These are phyloP conservation scores for Elymus sibiricus DNA, from an alignment of 176 grass and related monocot species.

Conservation along the genomic window DNA sequence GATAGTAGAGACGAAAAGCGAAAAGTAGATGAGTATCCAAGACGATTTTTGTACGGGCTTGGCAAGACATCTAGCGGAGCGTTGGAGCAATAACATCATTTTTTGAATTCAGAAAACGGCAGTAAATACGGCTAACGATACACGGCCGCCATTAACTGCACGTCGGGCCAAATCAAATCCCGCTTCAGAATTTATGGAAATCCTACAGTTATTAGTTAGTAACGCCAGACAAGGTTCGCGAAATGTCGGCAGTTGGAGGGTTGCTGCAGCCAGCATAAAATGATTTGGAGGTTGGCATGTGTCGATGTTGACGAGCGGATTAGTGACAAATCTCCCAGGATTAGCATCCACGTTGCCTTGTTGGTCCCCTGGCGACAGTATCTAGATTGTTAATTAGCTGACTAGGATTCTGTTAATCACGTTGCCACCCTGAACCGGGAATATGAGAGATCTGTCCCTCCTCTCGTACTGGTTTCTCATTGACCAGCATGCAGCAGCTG, in stretches of 20 bases:
- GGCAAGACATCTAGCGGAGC: too few relatives aligned
- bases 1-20: too few relatives aligned
- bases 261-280: neutral
- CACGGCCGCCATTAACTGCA: neutral
- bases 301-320: neutral
- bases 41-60: too few relatives aligned
- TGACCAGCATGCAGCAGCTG: neutral
- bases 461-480: neutral
- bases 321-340: neutral
- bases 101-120: neutral
- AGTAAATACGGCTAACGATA: neutral
- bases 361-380: neutral
- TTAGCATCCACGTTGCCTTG: neutral
- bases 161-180: neutral
- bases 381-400: neutral
- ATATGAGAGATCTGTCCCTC: neutral
- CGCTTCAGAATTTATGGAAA: neutral
- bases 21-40: neutral
- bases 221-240: neutral
- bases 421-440: neutral
- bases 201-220: neutral
- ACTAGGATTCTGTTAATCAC: neutral
- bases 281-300: constrained; percentile 25
- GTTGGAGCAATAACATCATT: neutral
- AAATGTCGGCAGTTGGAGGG: neutral